These are phyloP conservation scores for Vanrija sp. DNA, from an alignment of 1,284 basidiomycete genomes.

Conservation along the genomic window DNA sequence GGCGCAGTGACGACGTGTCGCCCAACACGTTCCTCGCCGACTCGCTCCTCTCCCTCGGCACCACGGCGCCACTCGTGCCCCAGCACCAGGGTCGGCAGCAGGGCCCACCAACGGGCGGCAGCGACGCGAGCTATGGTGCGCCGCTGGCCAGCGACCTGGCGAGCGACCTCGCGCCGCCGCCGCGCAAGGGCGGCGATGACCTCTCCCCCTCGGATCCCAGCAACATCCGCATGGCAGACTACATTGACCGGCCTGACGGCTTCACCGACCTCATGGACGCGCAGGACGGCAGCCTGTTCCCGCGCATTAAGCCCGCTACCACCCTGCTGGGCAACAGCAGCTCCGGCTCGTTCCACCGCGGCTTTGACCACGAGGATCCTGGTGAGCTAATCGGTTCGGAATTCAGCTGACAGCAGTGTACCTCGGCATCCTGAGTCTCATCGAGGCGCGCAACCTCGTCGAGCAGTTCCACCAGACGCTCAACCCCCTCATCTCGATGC, in stretches of 20 bases:
- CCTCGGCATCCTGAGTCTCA: neutral
- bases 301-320: neutral
- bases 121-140: neutral
- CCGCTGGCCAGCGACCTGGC: neutral
- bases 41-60: neutral
- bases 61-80: neutral
- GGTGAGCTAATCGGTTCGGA: neutral
- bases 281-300: neutral
- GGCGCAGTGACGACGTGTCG: neutral
- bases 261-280: neutral
- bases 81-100: neutral
- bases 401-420: neutral
- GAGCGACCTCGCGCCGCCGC: no score
- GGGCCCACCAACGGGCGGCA: neutral
- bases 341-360: neutral
- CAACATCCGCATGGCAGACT: conserved; percentile 2
- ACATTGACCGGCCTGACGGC: neutral
- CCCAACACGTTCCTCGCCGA: neutral
- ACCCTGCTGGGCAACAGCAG: neutral
- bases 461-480: conserved; percentile 5
- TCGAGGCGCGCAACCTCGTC: conserved; percentile 1
- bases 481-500: conserved; percentile 12
- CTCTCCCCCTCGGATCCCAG: neutral
- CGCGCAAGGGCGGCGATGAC: no score
- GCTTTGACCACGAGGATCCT: neutral